Evolutionary conservation across 768 basidiomycete genomes (phyloP), one percentile per base, ranked within the genome.

Genomic region (Rhizopogon roseolus): DNA sequence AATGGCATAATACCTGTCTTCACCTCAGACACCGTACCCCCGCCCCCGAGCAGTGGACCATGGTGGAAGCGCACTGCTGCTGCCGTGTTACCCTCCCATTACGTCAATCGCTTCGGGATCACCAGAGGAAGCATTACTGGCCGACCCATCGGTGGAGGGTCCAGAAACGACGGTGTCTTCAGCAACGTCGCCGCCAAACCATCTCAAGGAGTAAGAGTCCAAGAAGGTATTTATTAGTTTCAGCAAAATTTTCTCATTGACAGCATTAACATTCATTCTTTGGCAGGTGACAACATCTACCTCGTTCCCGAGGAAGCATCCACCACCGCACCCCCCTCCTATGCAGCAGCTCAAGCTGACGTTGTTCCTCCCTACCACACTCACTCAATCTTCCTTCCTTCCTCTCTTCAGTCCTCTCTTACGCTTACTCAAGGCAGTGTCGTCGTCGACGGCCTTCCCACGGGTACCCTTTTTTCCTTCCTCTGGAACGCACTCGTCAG

Each of bases 281-380:
- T 54, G 8, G 1, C 56, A 89, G 89, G 85, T 32, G 87, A 90
- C 55, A 80, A 81, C 62, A 82, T 78, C n/a, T 84, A 78, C 66
- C 71, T 85, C 58, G 86, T 88, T 38, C 93, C 93, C 6, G 94
- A 98, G 68, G 88, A 93, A 48, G 71, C 82, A 6, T 81, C 88
- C 60, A 83, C 87, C 54, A 88, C 95, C 54, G 84, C 86, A 0
- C 93, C 95, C 5, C 97, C 97, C 1, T 89, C 95, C 7, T 98
- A 99, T 68, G 86, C 91, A 13, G 78, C 84, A 29, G 97, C 97
- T 9, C 86, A 95, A 65, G 85, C 90, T 14, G 97, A 99, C 69
- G 85, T 93, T n/a, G 94, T 93, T 6, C 97, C 97, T 4, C 90
- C 94, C 1, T 99, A 99, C 71, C 98, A 93, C 85, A 96, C 98